These are phyloP conservation scores for Coriaria nepalensis DNA, from an alignment of 306 rosid genomes.

Conservation along the genomic window DNA sequence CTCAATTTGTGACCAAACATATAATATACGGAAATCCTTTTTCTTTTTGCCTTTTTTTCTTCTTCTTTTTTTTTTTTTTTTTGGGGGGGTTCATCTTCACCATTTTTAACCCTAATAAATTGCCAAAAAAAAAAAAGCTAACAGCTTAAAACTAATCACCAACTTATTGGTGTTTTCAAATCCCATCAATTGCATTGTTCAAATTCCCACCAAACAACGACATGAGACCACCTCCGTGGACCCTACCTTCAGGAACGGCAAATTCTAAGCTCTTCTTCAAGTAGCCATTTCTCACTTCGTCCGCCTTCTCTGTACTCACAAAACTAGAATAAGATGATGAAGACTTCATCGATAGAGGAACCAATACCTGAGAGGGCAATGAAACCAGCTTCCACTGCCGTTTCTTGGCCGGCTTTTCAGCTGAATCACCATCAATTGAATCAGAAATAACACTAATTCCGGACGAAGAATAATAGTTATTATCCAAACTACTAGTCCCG, in stretches of 20 bases:
- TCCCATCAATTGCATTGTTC: conserved; percentile 29
- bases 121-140: too few species aligned
- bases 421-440: conserved; percentile 29
- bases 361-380: conserved; percentile 47
- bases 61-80: too few species aligned
- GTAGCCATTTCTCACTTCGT: conserved; percentile 23
- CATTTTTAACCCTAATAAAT: too few species aligned
- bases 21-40: too few species aligned
- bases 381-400: conserved; percentile 12
- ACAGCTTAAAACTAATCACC: too few species aligned
- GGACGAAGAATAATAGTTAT: conserved; percentile 47
- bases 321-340: conserved; percentile 25
- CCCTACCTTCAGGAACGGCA: conserved; percentile 52
- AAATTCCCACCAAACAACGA: conserved; percentile 47
- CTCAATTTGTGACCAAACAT: too few species aligned
- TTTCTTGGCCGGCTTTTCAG: conserved; percentile 31
- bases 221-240: conserved; percentile 68
- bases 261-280: conserved; percentile 24
- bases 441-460: conserved; percentile 50
- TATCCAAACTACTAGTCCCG: conserved; percentile 42
- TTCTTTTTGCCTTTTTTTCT: too few species aligned
- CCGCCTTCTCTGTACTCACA: conserved; percentile 21
- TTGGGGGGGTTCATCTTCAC: too few species aligned
- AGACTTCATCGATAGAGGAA: conserved; percentile 60
- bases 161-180: conserved; percentile 11